phyloP scores from a whole-genome alignment of 805 yeast genomes.

The Ogataea nonfermentans region DNA sequence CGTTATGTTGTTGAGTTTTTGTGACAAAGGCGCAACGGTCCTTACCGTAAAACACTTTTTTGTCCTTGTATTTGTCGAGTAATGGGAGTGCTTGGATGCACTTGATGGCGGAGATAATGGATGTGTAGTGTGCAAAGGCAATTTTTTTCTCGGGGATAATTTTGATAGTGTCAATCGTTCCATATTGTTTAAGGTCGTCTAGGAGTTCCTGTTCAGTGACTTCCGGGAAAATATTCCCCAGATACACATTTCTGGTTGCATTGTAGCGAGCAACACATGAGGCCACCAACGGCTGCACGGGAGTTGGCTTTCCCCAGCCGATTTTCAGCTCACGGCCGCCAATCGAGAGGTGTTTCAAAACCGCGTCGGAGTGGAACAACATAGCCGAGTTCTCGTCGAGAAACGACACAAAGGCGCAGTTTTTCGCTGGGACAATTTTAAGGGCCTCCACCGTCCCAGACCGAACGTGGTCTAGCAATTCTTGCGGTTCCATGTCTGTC shows the following conservation, averaged over 20 bases:
- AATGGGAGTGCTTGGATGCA: slow-evolving; percentile 75
- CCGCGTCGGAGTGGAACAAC: slow-evolving; percentile 90
- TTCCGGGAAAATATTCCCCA: slow-evolving; percentile 68
- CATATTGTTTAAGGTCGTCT: slow-evolving; percentile 68
- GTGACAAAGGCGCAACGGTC: slow-evolving; percentile 95
- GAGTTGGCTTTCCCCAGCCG: slow-evolving; percentile 89
- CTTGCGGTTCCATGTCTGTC: slow-evolving; percentile 72
- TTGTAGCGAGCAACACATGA: slow-evolving; percentile 78
- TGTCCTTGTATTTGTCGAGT: slow-evolving; percentile 65
- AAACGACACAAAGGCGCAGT: slow-evolving; percentile 88
- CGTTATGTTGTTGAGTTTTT: slow-evolving; percentile 94
- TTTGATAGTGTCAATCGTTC: slow-evolving; percentile 82
- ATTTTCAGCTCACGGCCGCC: slow-evolving; percentile 79
- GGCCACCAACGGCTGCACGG: slow-evolving; percentile 70
- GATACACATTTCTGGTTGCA: slow-evolving; percentile 91
- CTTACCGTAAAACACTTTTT: slow-evolving; percentile 86
- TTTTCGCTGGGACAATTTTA: slow-evolving; percentile 74
- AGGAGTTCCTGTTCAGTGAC: slow-evolving; percentile 64
- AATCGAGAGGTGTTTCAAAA: slow-evolving; percentile 75
- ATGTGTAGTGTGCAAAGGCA: slow-evolving; percentile 87
- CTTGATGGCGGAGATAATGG: slow-evolving; percentile 81
- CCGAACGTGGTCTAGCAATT: slow-evolving; percentile 83
- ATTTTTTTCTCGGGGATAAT: slow-evolving; percentile 76
- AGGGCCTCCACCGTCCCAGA: slow-evolving; percentile 86
- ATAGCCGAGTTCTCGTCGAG: slow-evolving; percentile 86